Percentiles rank a stretch among this genome's conserved stretches.
phyloP scores from a whole-genome alignment of 768 basidiomycete species.

The Rhizopogon rudus region DNA sequence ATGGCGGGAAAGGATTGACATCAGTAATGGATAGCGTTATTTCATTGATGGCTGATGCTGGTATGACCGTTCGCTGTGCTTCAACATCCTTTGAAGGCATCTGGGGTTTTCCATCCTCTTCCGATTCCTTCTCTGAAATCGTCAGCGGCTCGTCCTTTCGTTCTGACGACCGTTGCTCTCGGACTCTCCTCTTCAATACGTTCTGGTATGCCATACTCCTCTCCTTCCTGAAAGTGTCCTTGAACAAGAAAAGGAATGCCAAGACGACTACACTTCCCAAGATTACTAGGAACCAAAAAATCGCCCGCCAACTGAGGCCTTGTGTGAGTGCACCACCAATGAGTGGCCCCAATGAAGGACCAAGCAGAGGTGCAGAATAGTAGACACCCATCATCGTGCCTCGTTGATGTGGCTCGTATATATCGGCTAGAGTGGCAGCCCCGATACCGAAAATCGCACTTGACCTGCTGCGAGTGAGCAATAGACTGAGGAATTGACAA shows the following conservation, averaged over 20 bases:
- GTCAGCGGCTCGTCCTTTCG: constrained; percentile 15
- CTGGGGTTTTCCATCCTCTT: neutral
- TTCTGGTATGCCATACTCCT: constrained; percentile 78
- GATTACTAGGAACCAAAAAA: constrained; percentile 81
- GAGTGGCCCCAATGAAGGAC: constrained; percentile 63
- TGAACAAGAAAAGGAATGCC: constrained; percentile 66
- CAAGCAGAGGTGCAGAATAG: constrained; percentile 76
- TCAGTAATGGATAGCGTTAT: constrained; percentile 61
- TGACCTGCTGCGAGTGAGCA: constrained; percentile 33
- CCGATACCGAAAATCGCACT: constrained; percentile 72
- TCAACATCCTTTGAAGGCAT: constrained; percentile 19
- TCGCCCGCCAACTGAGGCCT: constrained; percentile 71
- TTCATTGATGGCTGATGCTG: constrained; percentile 18
- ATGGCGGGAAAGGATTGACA: constrained; percentile 67
- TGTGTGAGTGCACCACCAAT: constrained; percentile 68
- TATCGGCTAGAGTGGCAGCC: constrained; percentile 74
- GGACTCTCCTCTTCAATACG: constrained; percentile 43
- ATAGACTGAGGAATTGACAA: neutral
- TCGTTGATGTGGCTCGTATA: constrained; percentile 69
- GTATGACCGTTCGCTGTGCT: constrained; percentile 10
- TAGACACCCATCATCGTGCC: constrained; percentile 81
- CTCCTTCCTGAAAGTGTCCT: constrained; percentile 81
- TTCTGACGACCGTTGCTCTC: constrained; percentile 12
- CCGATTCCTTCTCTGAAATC: constrained; percentile 4
- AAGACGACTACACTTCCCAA: constrained; percentile 50